Evolutionary conservation across 371 early-diverging fungal species (phyloP).

Genomic region (Mortierella sp.): DNA sequence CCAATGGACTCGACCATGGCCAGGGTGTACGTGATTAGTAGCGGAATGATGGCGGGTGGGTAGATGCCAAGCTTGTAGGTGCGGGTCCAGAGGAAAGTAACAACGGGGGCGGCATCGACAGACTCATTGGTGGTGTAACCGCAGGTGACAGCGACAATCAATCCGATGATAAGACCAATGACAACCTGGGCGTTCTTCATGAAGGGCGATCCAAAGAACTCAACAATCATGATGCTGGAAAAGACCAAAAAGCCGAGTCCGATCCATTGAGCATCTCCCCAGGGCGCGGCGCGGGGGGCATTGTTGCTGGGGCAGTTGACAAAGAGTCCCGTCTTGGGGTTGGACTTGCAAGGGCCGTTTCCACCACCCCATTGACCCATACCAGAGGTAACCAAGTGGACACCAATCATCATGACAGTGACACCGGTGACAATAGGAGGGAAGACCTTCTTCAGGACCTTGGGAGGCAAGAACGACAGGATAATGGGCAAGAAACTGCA

Average conservation of each 20-base stretch:
- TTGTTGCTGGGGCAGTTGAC: constrained; percentile 67
- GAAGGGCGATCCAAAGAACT: constrained; percentile 75
- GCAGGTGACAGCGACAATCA: constrained; percentile 70
- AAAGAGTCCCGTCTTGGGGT: constrained; percentile 67
- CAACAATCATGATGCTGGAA: constrained; percentile 69
- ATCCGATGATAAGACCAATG: constrained; percentile 72
- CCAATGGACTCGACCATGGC: constrained; percentile 71
- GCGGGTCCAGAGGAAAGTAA: constrained; percentile 71
- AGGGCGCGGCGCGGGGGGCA: constrained; percentile 71
- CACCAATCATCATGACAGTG: constrained; percentile 73
- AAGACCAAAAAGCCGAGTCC: constrained; percentile 76
- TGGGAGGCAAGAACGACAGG: constrained; percentile 70
- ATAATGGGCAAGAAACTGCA: constrained; percentile 68
- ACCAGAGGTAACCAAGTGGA: constrained; percentile 66
- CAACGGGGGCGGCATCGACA: constrained; percentile 65
- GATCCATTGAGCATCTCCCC: constrained; percentile 73
- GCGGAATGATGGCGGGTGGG: constrained; percentile 75
- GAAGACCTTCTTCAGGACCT: constrained; percentile 66
- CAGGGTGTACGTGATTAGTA: constrained; percentile 63
- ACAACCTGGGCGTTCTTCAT: constrained; percentile 77
- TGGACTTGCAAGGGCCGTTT: constrained; percentile 58
- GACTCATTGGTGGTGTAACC: constrained; percentile 68
- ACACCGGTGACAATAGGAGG: constrained; percentile 74
- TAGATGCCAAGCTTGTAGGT: constrained; percentile 72
- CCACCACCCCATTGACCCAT: constrained; percentile 75